Base-by-base conservation (phyloP, 352 stramenopile genomes). In the Blastocystis sp. region DNA sequence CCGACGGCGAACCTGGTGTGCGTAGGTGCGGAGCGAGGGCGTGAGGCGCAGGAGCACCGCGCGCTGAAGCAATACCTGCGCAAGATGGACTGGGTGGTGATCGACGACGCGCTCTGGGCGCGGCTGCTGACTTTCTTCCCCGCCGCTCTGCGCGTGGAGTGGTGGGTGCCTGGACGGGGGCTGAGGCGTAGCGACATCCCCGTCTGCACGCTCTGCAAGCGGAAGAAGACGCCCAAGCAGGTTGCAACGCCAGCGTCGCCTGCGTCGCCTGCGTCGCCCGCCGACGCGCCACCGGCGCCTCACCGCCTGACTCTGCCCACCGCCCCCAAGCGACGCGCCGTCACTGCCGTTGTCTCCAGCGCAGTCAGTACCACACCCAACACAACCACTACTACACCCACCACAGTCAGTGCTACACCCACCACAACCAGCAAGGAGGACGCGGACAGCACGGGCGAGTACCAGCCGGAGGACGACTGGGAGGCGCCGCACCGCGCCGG, bases 1-100 rank as follows among this genome's bases (percentile, higher is more conserved):
- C 74, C 74, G 23, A 84, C 74, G 0, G 41, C 34, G 5, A 67
- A 19, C 23, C 21, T 84, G 4, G n/a, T 84, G 9, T 84, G 74
- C 61, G 74, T 84, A 69, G 10, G 17, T 21, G 5, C 17, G 48
- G 14, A 28, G 17, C 2, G 10, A 34, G 23, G 7, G 1, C 14
- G 10, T 81, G 19, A 52, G 19, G 5, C 28, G 38, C 40, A 84
- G 74, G 74, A 84, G 19, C 74, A 84, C 48, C 7, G 38, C 0
- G 14, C 59, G 1, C 23, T 66, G 48, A 67, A 64, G 11, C 74
- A 84, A 53, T 53, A 84, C 66, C 74, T 84, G 34, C 48, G 74
- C 9, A 28, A 59, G 48, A 84, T 67, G 23, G 74, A 84, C 45
- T 70, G 23, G 7, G 11, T 64, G 0, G 2, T 41, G 1, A 53